Evolutionary conservation across 768 basidiomycete genomes (phyloP), one percentile per base, ranked within the genome.

Genomic region (Hebeloma cylindrosporum): DNA sequence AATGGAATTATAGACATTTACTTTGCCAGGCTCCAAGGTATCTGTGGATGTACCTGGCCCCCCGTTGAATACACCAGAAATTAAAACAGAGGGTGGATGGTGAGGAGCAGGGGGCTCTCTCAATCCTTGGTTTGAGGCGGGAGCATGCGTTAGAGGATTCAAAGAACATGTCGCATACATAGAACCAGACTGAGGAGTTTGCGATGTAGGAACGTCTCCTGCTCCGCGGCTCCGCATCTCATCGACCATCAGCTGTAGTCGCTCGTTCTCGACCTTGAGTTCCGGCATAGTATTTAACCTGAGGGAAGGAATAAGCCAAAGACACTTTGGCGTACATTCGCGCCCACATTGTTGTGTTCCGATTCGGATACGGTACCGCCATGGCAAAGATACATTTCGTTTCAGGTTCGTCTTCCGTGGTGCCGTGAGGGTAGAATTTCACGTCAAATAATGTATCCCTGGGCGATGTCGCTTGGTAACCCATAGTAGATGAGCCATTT

Each of bases 231-330:
- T 62, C 47, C 60, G 63, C 11, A 73, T 59, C 40, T 77, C 74
- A 2, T 65, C 60, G 25, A 85, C 63, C 20, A 82, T 80, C 47
- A 78, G 77, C 52, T 85, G 75, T 30, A 96, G 65, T 10, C 82
- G 77, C 62, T 90, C 86, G 62, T 96, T 93, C 67, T 94, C 91
- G 44, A 85, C 71, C 63, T 92, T 93, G 38, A 95, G 77, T 58
- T 95, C 93, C 26, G 96, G 56, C 53, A 83, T 79, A 1, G 82
- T 80, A 51, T 84, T 79, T 22, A 88, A 65, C 77, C 88, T 88
- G 32, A 43, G 34, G 28, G 26, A 35, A 40, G 22, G 26, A 20
- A 23, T 23, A 17, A n/a, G n/a, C n/a, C n/a, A n/a, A n/a, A n/a
- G n/a, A n/a, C n/a, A n/a, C n/a, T n/a, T n/a, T n/a, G n/a, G n/a